A percentile compares a stretch with the other conserved stretches of the same genome.
Evolutionary conservation across 257 asterid species (phyloP).

Genomic region (Cynanchum wilfordii): DNA sequence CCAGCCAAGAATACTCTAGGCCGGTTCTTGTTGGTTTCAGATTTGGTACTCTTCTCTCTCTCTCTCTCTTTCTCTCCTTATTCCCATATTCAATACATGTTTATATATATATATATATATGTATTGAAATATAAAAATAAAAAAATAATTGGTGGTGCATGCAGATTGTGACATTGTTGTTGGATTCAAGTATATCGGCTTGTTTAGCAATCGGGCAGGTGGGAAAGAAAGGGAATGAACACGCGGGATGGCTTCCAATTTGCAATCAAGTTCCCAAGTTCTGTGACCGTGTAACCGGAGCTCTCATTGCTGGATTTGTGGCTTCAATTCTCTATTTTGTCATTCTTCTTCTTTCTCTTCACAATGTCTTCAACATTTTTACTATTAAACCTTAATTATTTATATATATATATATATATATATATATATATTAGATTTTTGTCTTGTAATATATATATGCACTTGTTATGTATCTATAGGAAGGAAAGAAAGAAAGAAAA

Average conservation of each 20-base stretch:
- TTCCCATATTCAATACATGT: too few relatives aligned
- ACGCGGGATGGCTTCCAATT: slow-evolving; percentile 90
- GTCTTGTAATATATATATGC: too few relatives aligned
- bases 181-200: slow-evolving; percentile 78
- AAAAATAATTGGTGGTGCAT: too few relatives aligned
- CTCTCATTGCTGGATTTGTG: slow-evolving; percentile 60
- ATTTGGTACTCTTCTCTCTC: slow-evolving; percentile 40
- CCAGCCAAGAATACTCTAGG: slow-evolving; percentile 39
- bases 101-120: too few relatives aligned
- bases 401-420: not conserved
- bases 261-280: slow-evolving; percentile 83
- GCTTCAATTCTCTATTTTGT: slow-evolving; percentile 52
- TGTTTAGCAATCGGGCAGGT: slow-evolving; percentile 64
- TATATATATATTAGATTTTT: not conserved
- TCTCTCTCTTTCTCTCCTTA: not conserved
- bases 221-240: slow-evolving; percentile 64
- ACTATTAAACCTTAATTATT: slow-evolving; percentile 31
- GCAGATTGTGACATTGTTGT: slow-evolving; percentile 53
- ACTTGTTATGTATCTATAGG: not conserved
- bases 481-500: not conserved
- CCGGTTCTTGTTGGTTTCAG: slow-evolving; percentile 51
- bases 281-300: slow-evolving; percentile 54
- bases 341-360: slow-evolving; percentile 56
- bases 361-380: slow-evolving; percentile 45
- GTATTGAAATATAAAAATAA: too few relatives aligned